These are phyloP conservation scores for Stagonosporopsis cucurbitacearum DNA, from an alignment of 2,329 filamentous ascomycete species.

Conservation along the genomic window DNA sequence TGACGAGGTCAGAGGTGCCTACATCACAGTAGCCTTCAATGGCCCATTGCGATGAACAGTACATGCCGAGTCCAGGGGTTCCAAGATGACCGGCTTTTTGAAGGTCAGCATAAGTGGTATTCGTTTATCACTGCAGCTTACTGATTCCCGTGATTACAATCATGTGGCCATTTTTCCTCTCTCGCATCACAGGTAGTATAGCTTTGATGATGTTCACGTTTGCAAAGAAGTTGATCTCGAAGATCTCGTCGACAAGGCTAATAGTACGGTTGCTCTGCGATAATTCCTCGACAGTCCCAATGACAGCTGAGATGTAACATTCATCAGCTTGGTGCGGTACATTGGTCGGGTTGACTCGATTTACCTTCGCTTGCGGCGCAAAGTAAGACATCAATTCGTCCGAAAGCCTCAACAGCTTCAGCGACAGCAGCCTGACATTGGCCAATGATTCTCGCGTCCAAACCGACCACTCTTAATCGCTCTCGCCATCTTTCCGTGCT, in stretches of 20 bases:
- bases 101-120: constrained; percentile 17
- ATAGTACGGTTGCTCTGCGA: constrained; percentile 74
- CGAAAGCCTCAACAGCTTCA: constrained; percentile 83
- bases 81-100: constrained; percentile 78
- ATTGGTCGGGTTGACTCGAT: neutral
- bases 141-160: constrained; percentile 87
- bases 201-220: constrained; percentile 97
- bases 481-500: constrained; percentile 81
- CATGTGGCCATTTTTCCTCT: constrained; percentile 84
- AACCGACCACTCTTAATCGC: constrained; percentile 68
- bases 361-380: constrained; percentile 87
- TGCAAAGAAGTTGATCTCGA: constrained; percentile 93
- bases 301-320: constrained; percentile 64
- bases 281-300: constrained; percentile 91
- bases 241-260: constrained; percentile 85
- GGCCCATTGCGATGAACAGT: constrained; percentile 92
- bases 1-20: neutral
- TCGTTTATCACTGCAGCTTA: constrained; percentile 35
- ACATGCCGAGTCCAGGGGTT: constrained; percentile 88
- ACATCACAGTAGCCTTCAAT: constrained; percentile 95
- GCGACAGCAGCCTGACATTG: constrained; percentile 87
- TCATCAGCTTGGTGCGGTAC: neutral
- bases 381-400: constrained; percentile 85
- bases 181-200: constrained; percentile 77
- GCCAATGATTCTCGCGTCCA: constrained; percentile 66